Evolutionary conservation across 345 rosid species (phyloP).

Genomic region (Pugionium dolabratum): DNA sequence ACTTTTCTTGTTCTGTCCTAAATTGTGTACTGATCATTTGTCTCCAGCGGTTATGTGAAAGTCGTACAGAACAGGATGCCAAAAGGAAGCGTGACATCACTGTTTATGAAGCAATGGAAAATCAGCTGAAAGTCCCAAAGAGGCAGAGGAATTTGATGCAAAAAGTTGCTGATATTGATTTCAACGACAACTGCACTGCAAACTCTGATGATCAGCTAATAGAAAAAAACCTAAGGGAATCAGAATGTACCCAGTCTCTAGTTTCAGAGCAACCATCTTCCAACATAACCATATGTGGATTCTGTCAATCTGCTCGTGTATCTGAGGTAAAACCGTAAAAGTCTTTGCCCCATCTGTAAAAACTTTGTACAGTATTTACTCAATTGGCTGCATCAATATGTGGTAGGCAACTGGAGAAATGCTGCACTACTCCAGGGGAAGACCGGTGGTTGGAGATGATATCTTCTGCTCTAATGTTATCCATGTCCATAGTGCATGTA

Average conservation of each 20-base stretch:
- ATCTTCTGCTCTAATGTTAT: slow-evolving; percentile 49
- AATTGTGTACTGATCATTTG: neutral
- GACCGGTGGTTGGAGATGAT: slow-evolving; percentile 52
- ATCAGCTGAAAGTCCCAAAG: slow-evolving; percentile 46
- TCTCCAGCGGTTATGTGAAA: slow-evolving; percentile 44
- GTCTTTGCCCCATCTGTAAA: neutral
- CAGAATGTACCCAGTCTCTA: slow-evolving; percentile 29
- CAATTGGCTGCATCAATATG: neutral
- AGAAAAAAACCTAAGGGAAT: slow-evolving; percentile 29
- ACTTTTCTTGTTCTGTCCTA: neutral
- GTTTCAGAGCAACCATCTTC: slow-evolving; percentile 26
- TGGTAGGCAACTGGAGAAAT: slow-evolving; percentile 69
- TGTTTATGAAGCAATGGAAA: slow-evolving; percentile 42
- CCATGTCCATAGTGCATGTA: slow-evolving; percentile 72
- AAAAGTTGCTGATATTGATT: slow-evolving; percentile 24
- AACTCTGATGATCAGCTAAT: slow-evolving; percentile 29
- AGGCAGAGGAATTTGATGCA: slow-evolving; percentile 55
- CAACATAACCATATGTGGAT: slow-evolving; percentile 53
- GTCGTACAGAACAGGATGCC: slow-evolving; percentile 35
- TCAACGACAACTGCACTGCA: slow-evolving; percentile 14
- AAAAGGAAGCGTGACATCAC: slow-evolving; percentile 41
- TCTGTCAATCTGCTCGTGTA: slow-evolving; percentile 61
- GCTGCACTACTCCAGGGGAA: slow-evolving; percentile 63
- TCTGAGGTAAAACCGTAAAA: slow-evolving; percentile 50
- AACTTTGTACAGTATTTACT: neutral